These are phyloP conservation scores for Decorospora gaudefroyi DNA, from an alignment of 2,329 filamentous ascomycete genomes.

Conservation along the genomic window DNA sequence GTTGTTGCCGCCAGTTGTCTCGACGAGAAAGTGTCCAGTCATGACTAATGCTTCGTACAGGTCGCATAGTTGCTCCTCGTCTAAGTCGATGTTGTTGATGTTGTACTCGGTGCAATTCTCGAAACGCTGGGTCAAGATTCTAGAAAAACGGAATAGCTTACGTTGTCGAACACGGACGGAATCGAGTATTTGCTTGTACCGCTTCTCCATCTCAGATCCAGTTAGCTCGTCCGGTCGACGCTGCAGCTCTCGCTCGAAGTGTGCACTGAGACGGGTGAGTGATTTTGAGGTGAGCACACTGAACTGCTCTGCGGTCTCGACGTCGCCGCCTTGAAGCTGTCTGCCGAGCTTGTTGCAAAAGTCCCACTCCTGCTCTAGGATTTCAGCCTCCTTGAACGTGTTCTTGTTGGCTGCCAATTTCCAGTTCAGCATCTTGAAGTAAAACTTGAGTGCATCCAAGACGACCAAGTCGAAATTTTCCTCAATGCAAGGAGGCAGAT, in stretches of 20 bases:
- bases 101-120: slow-evolving; percentile 97
- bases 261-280: slow-evolving; percentile 80
- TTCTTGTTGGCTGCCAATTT: slow-evolving; percentile 97
- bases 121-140: slow-evolving; percentile 88
- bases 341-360: slow-evolving; percentile 93
- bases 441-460: slow-evolving; percentile 91
- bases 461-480: slow-evolving; percentile 94
- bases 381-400: slow-evolving; percentile 97
- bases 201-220: slow-evolving; percentile 84
- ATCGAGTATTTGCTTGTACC: slow-evolving; percentile 93
- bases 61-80: slow-evolving; percentile 69
- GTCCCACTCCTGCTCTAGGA: slow-evolving; percentile 96
- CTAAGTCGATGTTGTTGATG: slow-evolving; percentile 72
- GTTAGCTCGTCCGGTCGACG: slow-evolving; percentile 81
- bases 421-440: slow-evolving; percentile 99
- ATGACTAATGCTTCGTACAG: slow-evolving; percentile 80
- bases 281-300: slow-evolving; percentile 92
- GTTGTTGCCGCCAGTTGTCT: slow-evolving; percentile 70
- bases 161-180: slow-evolving; percentile 94
- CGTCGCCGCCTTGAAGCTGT: slow-evolving; percentile 88
- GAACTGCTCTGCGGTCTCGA: slow-evolving; percentile 97
- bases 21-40: slow-evolving; percentile 85
- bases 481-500: slow-evolving; percentile 92
- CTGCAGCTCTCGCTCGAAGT: slow-evolving; percentile 90
- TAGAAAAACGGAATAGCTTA: slow-evolving; percentile 93